Percentiles rank a stretch among this genome's conserved stretches.
Conservation (phyloP, 1,284 basidiomycete genomes). For the Boletellus deceptivus region DNA sequence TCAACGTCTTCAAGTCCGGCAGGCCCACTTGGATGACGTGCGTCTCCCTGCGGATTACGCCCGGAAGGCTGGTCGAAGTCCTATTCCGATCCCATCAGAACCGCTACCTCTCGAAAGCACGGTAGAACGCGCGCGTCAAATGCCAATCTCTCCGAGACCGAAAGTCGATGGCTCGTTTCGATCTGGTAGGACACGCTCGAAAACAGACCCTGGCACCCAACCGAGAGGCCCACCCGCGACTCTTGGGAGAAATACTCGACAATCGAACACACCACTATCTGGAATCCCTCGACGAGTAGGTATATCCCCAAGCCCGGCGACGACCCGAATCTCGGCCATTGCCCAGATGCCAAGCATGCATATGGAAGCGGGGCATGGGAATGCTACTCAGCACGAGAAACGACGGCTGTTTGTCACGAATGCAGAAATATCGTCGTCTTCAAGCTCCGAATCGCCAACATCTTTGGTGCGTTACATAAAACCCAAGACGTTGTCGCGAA, state of each 20-base stretch:
- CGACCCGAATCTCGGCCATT: slow-evolving; percentile 4
- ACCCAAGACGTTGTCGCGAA: slow-evolving; percentile 13
- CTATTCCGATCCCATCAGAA: slow-evolving; percentile 11
- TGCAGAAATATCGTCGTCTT: slow-evolving; percentile 45
- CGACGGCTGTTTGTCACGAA: slow-evolving; percentile 54
- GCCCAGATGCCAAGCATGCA: background rate
- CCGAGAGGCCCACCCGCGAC: slow-evolving; percentile 19
- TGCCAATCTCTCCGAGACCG: slow-evolving; percentile 5
- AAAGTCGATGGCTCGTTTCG: slow-evolving; percentile 16
- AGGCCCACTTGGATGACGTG: slow-evolving; percentile 6
- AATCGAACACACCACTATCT: slow-evolving; percentile 24
- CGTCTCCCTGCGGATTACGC: slow-evolving; percentile 7
- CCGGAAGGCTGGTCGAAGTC: slow-evolving; percentile 13
- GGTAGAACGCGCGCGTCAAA: slow-evolving; percentile 9
- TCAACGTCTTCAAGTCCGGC: slow-evolving; percentile 14
- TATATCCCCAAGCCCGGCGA: slow-evolving; percentile 15
- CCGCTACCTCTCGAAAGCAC: slow-evolving; percentile 2
- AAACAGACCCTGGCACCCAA: slow-evolving; percentile 39
- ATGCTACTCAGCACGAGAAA: slow-evolving; percentile 25
- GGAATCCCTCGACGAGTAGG: slow-evolving; percentile 39
- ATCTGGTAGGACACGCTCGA: slow-evolving; percentile 33
- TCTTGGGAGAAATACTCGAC: slow-evolving; percentile 16
- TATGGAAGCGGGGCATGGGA: slow-evolving; percentile 5
- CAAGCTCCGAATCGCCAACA: slow-evolving; percentile 42
- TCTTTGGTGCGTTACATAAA: slow-evolving; percentile 14